A percentile compares a stretch with the other conserved stretches of the same genome.
Evolutionary conservation across 208 protist genomes (phyloP).

Genomic region (Entamoeba nuttalli): DNA sequence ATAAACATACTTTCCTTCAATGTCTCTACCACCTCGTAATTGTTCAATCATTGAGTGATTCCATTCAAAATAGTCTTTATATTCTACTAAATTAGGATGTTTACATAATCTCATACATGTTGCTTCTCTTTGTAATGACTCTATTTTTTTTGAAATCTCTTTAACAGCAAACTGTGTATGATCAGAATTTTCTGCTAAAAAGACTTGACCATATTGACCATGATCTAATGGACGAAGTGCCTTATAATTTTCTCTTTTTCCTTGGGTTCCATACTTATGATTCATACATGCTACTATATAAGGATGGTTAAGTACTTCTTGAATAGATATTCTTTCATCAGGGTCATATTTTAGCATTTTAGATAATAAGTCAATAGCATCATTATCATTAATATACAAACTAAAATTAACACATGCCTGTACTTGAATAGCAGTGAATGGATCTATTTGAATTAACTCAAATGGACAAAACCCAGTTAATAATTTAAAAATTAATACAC

Average conservation of each 20-base stretch:
- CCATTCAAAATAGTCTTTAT: neutral
- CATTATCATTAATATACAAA: neutral
- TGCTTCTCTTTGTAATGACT: neutral
- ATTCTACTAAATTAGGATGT: neutral
- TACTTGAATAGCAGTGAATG: neutral
- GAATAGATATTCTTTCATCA: conserved; percentile 33
- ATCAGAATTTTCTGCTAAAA: neutral
- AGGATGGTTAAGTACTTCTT: conserved; percentile 49
- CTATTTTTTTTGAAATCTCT: neutral
- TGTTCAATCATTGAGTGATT: neutral
- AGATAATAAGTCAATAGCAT: conserved; percentile 36
- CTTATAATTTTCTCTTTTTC: neutral
- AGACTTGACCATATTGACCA: neutral
- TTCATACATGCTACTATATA: conserved; percentile 30
- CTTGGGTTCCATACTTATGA: neutral
- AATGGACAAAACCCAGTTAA: neutral
- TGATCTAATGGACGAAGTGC: neutral
- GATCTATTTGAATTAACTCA: neutral
- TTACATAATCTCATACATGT: neutral
- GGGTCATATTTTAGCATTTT: conserved; percentile 38
- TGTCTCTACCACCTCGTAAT: neutral
- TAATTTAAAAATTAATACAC: neutral
- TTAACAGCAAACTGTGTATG: neutral
- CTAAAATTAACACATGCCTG: neutral
- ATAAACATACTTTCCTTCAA: neutral